Percentiles rank a stretch among this genome's conserved stretches.
These are phyloP conservation scores for Heimioporus sp. DNA, from an alignment of 768 basidiomycete genomes.

Conservation along the genomic window DNA sequence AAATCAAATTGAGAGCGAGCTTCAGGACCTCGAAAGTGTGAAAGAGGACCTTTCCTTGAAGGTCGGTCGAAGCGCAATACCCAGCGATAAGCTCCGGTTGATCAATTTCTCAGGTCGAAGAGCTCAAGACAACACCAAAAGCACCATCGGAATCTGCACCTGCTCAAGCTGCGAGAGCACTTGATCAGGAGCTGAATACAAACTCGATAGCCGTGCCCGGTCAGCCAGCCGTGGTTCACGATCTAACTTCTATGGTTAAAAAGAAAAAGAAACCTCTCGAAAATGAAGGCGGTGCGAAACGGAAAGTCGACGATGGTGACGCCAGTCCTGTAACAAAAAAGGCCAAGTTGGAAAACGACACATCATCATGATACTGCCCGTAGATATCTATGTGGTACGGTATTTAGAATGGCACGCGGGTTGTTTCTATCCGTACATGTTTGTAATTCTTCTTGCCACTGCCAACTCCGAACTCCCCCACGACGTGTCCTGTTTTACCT, in stretches of 20 bases:
- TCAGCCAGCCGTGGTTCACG: slow-evolving; percentile 57
- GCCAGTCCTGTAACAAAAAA: slow-evolving; percentile 56
- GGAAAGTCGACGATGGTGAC: slow-evolving; percentile 66
- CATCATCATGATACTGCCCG: slow-evolving; percentile 17
- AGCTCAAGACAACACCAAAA: slow-evolving; percentile 79
- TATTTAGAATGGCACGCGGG: slow-evolving; percentile 23
- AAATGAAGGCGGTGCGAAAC: slow-evolving; percentile 48
- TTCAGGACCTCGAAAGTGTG: slow-evolving; percentile 74
- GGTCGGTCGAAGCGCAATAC: slow-evolving; percentile 37
- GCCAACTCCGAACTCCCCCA: slow-evolving; percentile 78
- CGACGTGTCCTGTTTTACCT: slow-evolving; percentile 74
- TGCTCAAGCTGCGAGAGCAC: slow-evolving; percentile 63
- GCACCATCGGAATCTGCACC: slow-evolving; percentile 61
- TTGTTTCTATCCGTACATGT: slow-evolving; percentile 40
- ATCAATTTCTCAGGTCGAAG: slow-evolving; percentile 69
- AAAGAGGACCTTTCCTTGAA: slow-evolving; percentile 84
- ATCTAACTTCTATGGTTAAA: slow-evolving; percentile 80
- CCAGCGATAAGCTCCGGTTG: neutral
- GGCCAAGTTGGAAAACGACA: slow-evolving; percentile 49
- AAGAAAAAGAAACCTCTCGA: slow-evolving; percentile 69
- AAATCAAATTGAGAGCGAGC: slow-evolving; percentile 72
- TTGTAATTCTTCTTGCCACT: slow-evolving; percentile 71
- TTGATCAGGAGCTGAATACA: slow-evolving; percentile 68
- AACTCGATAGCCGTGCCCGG: slow-evolving; percentile 33
- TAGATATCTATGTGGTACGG: neutral